Base-by-base conservation (phyloP, 768 basidiomycete genomes). In the Tylopilus rubrobrunneus region DNA sequence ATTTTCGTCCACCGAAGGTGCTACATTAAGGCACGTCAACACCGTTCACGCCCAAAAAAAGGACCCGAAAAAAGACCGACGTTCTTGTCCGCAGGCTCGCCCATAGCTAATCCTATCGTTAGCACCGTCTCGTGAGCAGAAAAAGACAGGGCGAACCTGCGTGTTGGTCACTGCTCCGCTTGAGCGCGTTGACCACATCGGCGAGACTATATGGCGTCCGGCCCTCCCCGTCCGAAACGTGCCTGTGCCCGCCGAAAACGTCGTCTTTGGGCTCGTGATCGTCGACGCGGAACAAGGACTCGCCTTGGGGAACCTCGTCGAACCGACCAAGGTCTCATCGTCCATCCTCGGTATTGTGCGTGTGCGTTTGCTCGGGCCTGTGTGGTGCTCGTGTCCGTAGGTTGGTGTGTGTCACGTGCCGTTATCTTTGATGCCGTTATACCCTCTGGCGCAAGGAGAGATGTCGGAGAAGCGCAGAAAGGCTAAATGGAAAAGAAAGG, bases 1-100 rank as follows among this genome's bases (percentile, higher is more conserved):
- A 43, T 75, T 73, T 53, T 82, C 80, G 55, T 82, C 78, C 21
- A 73, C 66, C 10, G 71, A 68, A 0, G 76, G 78, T 66, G 57
- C 66, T 70, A 9, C 4, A 51, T 28, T 17, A 43, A 17, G n/a
- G 15, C 12, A 44, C 21, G 27, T 64, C 33, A 56, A 27, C 25
- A 34, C 21, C 1, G 21, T 5, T 4, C 1, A 17, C 5, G 15
- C 25, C 2, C 29, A 3, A 3, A 31, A 31, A n/a, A n/a, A 45
- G 14, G 8, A 10, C 0, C 1, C 8, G 27, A 8, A 25, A 21
- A 27, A 25, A 25, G 19, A 45, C 54, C 39, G 40, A 51, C 79
- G 75, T 48, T 73, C 73, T 31, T 74, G 70, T 28, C 67, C 7
- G 51, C 57, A 27, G 71, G 71, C 28, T 74, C 65, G 27, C 57